These are phyloP conservation scores for Boletus rubescentipes DNA, from an alignment of 768 basidiomycete genomes.

Conservation along the genomic window DNA sequence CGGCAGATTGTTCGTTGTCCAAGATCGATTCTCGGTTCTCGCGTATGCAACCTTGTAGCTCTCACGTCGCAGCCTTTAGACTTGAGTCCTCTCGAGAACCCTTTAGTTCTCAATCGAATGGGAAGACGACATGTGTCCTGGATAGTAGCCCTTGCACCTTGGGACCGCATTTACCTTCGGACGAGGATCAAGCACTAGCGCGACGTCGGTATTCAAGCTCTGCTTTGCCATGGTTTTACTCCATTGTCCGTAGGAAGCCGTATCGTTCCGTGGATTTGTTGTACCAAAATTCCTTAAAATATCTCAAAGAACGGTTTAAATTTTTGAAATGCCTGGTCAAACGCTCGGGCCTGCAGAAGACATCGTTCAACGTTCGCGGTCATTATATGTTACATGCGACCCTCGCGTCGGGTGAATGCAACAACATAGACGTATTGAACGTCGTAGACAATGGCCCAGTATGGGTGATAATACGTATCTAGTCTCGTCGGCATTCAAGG, in stretches of 20 bases:
- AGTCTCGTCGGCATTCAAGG: conserved; percentile 30
- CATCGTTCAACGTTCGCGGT: no score
- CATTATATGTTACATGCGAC: no score
- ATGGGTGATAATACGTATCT: neutral
- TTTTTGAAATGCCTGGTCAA: neutral
- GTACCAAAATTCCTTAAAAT: neutral
- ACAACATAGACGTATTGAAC: neutral
- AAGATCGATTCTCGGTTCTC: neutral
- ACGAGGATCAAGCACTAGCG: neutral
- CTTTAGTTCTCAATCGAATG: neutral
- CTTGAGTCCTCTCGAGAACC: neutral
- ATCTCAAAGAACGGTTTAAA: neutral
- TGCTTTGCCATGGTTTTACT: neutral
- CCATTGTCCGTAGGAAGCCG: neutral
- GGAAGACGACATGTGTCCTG: neutral
- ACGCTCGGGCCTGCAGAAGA: no score
- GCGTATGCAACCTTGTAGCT: neutral
- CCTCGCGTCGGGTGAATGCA: no score
- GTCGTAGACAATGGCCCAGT: neutral
- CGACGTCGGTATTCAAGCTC: no score
- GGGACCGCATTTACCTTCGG: neutral
- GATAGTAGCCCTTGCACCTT: neutral
- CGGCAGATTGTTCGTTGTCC: neutral
- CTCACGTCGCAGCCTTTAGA: neutral
- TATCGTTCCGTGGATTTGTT: neutral